phyloP scores from a whole-genome alignment of 768 basidiomycete species.

The Trametes coccinea region DNA sequence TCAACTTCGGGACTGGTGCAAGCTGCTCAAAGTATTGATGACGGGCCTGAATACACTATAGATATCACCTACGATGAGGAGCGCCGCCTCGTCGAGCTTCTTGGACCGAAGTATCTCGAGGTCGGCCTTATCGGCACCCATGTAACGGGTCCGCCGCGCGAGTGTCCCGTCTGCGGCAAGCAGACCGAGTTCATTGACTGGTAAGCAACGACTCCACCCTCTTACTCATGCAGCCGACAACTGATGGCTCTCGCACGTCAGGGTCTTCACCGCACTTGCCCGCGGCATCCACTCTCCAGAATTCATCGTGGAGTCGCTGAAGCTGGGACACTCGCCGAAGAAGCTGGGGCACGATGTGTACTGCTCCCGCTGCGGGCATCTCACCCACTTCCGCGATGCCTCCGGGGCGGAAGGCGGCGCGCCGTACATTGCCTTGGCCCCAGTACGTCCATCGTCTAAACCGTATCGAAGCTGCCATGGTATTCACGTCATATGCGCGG shows the following conservation, averaged over 20 bases:
- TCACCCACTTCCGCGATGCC: slow-evolving; percentile 8
- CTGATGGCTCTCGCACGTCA: background rate
- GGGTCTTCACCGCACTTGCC: slow-evolving; percentile 19
- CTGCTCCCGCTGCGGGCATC: slow-evolving; percentile 20
- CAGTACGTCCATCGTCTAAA: background rate
- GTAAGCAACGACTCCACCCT: background rate
- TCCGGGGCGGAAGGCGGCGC: slow-evolving; percentile 9
- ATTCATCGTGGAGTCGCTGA: slow-evolving; percentile 20
- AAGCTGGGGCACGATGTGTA: slow-evolving; percentile 23
- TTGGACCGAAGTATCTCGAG: slow-evolving; percentile 12
- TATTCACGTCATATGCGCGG: too few species aligned
- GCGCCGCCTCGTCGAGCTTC: slow-evolving; percentile 8
- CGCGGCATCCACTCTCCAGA: slow-evolving; percentile 19
- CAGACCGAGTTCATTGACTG: slow-evolving; percentile 23
- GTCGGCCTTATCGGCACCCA: slow-evolving; percentile 1
- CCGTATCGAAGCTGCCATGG: background rate
- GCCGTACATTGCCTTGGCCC: slow-evolving; percentile 4
- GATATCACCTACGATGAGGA: slow-evolving; percentile 15
- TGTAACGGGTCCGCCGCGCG: slow-evolving; percentile 5
- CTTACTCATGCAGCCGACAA: background rate
- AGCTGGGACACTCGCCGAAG: slow-evolving; percentile 9
- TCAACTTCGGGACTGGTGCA: background rate
- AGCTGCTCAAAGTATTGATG: background rate
- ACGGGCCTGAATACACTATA: background rate
- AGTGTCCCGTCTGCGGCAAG: slow-evolving; percentile 18